A percentile compares a stretch with the other conserved stretches of the same genome.
These are phyloP conservation scores for Globisporangium irregulare DNA, from an alignment of 352 stramenopile species.

Conservation along the genomic window DNA sequence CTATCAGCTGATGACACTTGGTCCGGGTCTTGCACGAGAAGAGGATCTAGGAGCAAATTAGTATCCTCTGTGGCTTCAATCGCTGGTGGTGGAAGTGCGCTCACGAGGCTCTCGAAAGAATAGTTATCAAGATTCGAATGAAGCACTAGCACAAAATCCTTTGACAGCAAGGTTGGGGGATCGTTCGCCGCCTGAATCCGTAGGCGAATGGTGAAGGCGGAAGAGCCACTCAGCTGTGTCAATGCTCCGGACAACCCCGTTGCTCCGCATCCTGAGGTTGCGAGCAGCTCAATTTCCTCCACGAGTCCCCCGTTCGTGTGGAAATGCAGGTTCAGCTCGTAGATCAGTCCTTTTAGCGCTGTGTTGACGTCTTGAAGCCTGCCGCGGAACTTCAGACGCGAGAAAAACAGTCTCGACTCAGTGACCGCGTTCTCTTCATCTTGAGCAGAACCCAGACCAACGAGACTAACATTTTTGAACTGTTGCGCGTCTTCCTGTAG, in stretches of 20 bases:
- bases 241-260: background rate
- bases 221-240: background rate
- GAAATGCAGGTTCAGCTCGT: conserved; percentile 43
- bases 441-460: background rate
- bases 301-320: conserved; percentile 39
- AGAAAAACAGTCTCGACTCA: conserved; percentile 46
- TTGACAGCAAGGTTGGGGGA: conserved; percentile 28
- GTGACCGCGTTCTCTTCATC: conserved; percentile 13
- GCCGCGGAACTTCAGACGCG: conserved; percentile 28
- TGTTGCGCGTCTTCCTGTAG: conserved; percentile 18
- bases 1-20: background rate
- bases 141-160: conserved; percentile 25
- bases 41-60: conserved; percentile 21
- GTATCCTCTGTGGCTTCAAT: conserved; percentile 39
- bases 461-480: conserved; percentile 11
- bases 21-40: conserved; percentile 29
- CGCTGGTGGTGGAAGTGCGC: background rate
- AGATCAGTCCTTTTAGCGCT: conserved; percentile 53
- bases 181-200: conserved; percentile 34
- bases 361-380: conserved; percentile 39
- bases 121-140: background rate
- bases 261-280: background rate
- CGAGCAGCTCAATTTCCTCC: conserved; percentile 29
- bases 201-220: conserved; percentile 21
- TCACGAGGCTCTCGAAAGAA: conserved; percentile 9